Base-by-base conservation (phyloP, 768 basidiomycete species). In the Lactarius evosmus region DNA sequence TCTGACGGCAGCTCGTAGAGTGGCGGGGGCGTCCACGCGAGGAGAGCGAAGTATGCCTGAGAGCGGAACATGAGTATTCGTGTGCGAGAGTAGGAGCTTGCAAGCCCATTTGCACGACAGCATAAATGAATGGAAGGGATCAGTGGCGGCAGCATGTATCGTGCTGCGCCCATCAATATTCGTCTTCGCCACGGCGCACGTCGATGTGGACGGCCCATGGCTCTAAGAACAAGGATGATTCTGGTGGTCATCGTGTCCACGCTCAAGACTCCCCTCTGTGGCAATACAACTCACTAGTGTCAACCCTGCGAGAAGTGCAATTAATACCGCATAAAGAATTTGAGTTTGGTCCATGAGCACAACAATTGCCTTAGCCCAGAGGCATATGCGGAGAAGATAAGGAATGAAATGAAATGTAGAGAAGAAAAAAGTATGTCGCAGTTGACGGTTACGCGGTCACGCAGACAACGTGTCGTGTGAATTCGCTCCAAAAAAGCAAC, bases 201-300 rank as follows among this genome's bases (percentile, higher is more conserved):
- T 74, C 70, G 66, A 70, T n/a, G 27, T 69, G 72, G 70, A 76
- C 67, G 75, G 80, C 90, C 86, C 85, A 76, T 70, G 72, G 79
- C 87, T 92, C 91, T 79, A 88, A 92, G 90, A 92, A 93, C 90
- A 93, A 93, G 90, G 90, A 93, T 93, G 91, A 90, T 83, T 74
- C 61, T 77, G 79, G 78, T 75, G 69, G 77, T 84, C 87, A 89
- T 90, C 89, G 66, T 72, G 62, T 61, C 56, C 55, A 22, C 22
- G 27, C 4, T 9, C 46, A 12, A 40, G 5, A 55, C 41, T 32
- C 57, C 51, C 56, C 38, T 46, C 29, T 19, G 12, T n/a, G n/a
- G 27, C 11, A 16, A 49, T n/a, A 17, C 0, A 53, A 61, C 66
- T 66, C 12, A 67, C 66, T 27, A 67, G 27, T 32, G 41, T 53